phyloP scores from a whole-genome alignment of 2,329 filamentous ascomycete species.

The Epichloe sylvatica region DNA sequence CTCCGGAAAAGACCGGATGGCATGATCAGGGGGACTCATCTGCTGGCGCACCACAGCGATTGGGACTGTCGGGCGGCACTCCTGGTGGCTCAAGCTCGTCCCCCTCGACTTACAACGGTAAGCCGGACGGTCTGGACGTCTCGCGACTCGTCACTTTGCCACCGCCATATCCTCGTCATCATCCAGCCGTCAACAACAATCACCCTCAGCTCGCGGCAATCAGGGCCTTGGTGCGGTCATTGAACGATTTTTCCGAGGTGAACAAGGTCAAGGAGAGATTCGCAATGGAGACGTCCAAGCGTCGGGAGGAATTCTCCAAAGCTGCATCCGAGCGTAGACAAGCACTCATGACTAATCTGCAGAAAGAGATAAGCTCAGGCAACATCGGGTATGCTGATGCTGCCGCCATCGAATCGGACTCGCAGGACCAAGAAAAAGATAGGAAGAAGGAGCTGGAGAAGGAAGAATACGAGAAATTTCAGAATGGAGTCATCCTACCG shows the following conservation, averaged over 20 bases:
- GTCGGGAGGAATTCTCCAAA: slow-evolving; percentile 40
- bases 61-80: slow-evolving; percentile 24
- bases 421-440: slow-evolving; percentile 54
- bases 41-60: slow-evolving; percentile 28
- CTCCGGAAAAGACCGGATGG: slow-evolving; percentile 42
- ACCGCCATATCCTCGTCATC: slow-evolving; percentile 84
- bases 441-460: slow-evolving; percentile 61
- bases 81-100: slow-evolving; percentile 28
- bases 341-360: slow-evolving; percentile 59
- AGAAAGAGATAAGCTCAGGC: slow-evolving; percentile 63
- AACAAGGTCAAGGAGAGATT: slow-evolving; percentile 53
- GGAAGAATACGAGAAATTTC: slow-evolving; percentile 71
- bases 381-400: slow-evolving; percentile 73
- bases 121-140: slow-evolving; percentile 57
- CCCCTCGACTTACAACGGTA: slow-evolving; percentile 29
- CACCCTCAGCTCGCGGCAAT: slow-evolving; percentile 78
- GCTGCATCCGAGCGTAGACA: slow-evolving; percentile 41
- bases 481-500: slow-evolving; percentile 68
- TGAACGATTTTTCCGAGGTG: slow-evolving; percentile 63
- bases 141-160: slow-evolving; percentile 86
- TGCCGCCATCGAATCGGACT: slow-evolving; percentile 64
- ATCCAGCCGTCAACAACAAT: slow-evolving; percentile 90
- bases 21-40: slow-evolving; percentile 31
- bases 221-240: slow-evolving; percentile 55
- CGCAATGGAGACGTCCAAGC: slow-evolving; percentile 39